Conservation (phyloP, 371 early-diverging fungal species). For the Sporodiniella umbellata region DNA sequence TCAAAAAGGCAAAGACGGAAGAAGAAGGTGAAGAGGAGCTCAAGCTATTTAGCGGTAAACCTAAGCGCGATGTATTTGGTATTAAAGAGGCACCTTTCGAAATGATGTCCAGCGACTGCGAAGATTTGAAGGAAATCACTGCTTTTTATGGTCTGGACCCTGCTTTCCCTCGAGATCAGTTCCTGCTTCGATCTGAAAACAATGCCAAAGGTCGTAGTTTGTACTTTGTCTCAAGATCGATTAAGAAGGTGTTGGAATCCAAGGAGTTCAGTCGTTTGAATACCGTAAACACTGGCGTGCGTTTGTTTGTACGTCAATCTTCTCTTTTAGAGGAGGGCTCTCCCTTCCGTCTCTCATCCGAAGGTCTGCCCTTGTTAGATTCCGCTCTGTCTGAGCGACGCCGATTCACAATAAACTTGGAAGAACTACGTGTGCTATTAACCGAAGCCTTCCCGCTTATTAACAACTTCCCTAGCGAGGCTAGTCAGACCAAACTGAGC, state of each 20-base stretch:
- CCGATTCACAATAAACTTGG: conserved; percentile 45
- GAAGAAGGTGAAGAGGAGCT: conserved; percentile 16
- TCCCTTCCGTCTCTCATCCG: conserved; percentile 75
- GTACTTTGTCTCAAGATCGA: conserved; percentile 77
- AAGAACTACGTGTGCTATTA: conserved; percentile 57
- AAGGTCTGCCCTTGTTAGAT: conserved; percentile 71
- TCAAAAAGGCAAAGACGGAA: conserved; percentile 18
- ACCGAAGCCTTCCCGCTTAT: conserved; percentile 55
- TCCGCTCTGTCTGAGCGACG: conserved; percentile 56
- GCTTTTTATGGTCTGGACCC: conserved; percentile 69
- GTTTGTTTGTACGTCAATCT: conserved; percentile 76
- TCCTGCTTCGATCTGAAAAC: conserved; percentile 77
- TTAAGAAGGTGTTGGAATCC: conserved; percentile 68
- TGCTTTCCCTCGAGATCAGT: conserved; percentile 75
- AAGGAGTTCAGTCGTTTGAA: conserved; percentile 67
- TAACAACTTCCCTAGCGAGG: conserved; percentile 38
- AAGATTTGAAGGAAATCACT: conserved; percentile 54
- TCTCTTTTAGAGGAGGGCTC: conserved; percentile 52
- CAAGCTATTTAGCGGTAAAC: conserved; percentile 23
- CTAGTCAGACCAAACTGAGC: not conserved
- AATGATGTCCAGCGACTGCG: conserved; percentile 55
- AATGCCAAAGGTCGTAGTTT: conserved; percentile 68
- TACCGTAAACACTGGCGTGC: conserved; percentile 88
- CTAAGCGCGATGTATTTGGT: conserved; percentile 47
- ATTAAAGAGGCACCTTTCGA: conserved; percentile 77